Evolutionary conservation across 495 filamentous ascomycete species (phyloP), one percentile per base, ranked within the genome.

Genomic region (Aspergillus sparsus): DNA sequence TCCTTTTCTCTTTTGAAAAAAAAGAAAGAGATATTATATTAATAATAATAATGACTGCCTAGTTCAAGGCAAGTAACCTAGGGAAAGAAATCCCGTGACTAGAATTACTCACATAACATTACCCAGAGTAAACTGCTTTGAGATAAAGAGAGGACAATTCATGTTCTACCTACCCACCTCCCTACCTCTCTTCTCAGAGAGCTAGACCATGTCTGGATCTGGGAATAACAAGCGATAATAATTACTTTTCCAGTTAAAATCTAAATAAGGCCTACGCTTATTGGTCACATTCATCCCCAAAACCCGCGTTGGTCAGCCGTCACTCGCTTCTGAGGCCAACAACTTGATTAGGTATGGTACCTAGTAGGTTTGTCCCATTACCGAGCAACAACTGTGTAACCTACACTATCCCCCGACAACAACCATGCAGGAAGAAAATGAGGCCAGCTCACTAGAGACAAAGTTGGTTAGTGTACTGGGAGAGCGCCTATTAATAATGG

Each of bases 401-500:
- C 21, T 27, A 27, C 1, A 27, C 57, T 34, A 32, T 41, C 47
- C 45, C 36, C 47, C 36, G 15, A 21, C 44, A 47, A 21, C 44
- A 21, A 42, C 13, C 42, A 57, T 50, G 46, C 45, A 41, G 42
- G 42, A 44, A 33, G 21, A 27, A 27, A 27, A 27, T 27, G 21
- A 27, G 6, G 55, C 37, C 49, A 51, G 31, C 34, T 39, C 35
- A 27, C 18, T 42, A 37, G 21, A 15, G 12, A 15, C 57, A 50
- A 39, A 21, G n/a, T 41, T 49, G 33, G n/a, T 41, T 49, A 49
- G 45, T 16, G 53, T 45, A 33, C 27, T 32, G 4, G 51, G 46
- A 34, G 8, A 60, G 41, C 21, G 39, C 41, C 42, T 60, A 54
- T 18, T 60, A 60, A 54, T 60, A 49, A 54, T 54, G 21, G 21